Percentiles rank a stretch among this genome's conserved stretches.
These are phyloP conservation scores for Malassezia sp. DNA, from an alignment of 1,284 basidiomycete species.

Conservation along the genomic window DNA sequence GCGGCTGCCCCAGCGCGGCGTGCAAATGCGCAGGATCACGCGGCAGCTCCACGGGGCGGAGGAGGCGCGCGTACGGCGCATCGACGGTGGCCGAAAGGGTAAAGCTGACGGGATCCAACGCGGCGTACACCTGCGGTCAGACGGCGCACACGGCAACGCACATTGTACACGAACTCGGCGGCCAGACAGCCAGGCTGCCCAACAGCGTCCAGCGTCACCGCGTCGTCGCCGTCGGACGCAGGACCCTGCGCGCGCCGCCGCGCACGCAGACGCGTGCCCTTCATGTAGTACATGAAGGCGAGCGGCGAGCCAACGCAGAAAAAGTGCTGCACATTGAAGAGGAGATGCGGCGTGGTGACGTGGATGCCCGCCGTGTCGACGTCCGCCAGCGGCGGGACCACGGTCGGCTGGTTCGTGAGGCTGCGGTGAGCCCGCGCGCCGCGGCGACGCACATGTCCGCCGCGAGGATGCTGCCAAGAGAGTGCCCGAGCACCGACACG, in stretches of 20 bases:
- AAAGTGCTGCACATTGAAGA: conserved; percentile 50
- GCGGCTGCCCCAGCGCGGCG: conserved; percentile 35
- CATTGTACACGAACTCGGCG: conserved; percentile 50
- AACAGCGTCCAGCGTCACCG: conserved; percentile 47
- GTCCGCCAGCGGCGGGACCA: conserved; percentile 36
- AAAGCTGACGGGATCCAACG: conserved; percentile 48
- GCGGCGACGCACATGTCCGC: conserved; percentile 47
- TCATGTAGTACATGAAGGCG: conserved; percentile 52
- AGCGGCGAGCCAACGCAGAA: conserved; percentile 53
- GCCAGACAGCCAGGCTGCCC: conserved; percentile 53
- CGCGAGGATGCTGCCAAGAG: conserved; percentile 52
- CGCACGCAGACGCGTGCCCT: conserved; percentile 53
- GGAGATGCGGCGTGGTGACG: conserved; percentile 17
- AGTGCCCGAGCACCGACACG: conserved; percentile 49
- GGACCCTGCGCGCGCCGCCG: conserved; percentile 51
- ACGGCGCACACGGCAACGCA: not conserved
- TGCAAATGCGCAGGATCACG: conserved; percentile 39
- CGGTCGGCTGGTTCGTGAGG: conserved; percentile 52
- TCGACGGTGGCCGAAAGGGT: conserved; percentile 47
- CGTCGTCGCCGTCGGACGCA: conserved; percentile 40
- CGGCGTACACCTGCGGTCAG: conserved; percentile 31
- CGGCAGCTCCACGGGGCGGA: conserved; percentile 46
- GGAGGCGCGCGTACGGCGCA: conserved; percentile 40
- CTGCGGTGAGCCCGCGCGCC: not conserved
- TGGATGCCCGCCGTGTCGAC: conserved; percentile 9